Evolutionary conservation across 164 flowering plant species (phyloP).

Genomic region (Macadamia integrifolia): DNA sequence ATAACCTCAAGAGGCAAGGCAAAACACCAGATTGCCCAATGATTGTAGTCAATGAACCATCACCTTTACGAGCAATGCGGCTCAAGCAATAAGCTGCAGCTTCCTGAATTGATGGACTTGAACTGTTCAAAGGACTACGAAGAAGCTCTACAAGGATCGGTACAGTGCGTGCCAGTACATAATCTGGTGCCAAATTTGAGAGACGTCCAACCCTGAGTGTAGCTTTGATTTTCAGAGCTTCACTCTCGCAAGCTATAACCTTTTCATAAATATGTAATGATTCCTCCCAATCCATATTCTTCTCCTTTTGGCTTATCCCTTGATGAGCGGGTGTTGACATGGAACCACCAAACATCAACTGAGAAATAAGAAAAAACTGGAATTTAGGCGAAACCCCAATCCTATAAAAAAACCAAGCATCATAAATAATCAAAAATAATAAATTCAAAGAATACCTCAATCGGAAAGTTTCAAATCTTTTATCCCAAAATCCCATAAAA

Average conservation of each 20-base stretch:
- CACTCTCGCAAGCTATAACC: constrained; percentile 21
- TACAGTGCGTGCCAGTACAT: constrained; percentile 23
- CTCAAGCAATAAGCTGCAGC: constrained; percentile 38
- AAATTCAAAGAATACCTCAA: too few relatives aligned
- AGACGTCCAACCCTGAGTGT: constrained; percentile 31
- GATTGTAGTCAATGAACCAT: constrained; percentile 24
- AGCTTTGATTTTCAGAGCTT: constrained; percentile 26
- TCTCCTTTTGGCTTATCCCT: constrained; percentile 7
- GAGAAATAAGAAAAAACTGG: neutral
- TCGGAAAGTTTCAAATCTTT: too few relatives aligned
- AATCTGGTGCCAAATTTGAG: constrained; percentile 35
- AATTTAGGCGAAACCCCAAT: neutral
- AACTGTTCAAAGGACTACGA: constrained; percentile 6
- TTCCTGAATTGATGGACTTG: constrained; percentile 22
- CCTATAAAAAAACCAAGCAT: neutral
- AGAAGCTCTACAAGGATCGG: constrained; percentile 37
- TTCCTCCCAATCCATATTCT: constrained; percentile 33
- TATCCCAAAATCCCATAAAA: too few relatives aligned
- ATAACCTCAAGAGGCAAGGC: constrained; percentile 23
- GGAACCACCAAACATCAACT: neutral
- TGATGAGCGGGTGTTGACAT: neutral
- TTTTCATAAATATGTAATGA: constrained; percentile 22
- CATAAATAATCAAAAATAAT: too few relatives aligned
- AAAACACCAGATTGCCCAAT: constrained; percentile 35
- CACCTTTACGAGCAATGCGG: constrained; percentile 24